phyloP scores from a whole-genome alignment of 106 monocot genomes.

The Apostasia ramifera region DNA sequence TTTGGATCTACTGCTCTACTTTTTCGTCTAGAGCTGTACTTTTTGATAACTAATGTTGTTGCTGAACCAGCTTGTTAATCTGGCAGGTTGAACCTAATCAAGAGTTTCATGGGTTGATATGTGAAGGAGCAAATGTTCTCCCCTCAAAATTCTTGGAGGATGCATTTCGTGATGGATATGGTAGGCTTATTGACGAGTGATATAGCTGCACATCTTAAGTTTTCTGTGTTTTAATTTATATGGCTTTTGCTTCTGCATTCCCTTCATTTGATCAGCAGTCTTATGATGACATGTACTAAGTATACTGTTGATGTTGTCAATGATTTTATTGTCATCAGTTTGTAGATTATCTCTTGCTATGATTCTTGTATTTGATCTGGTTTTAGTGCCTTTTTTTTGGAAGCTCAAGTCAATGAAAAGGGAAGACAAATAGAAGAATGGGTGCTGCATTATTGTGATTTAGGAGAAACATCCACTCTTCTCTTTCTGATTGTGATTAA shows the following conservation, averaged over 20 bases:
- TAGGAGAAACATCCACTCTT: neutral
- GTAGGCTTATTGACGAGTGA: slow-evolving; percentile 29
- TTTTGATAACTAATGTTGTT: neutral
- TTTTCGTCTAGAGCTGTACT: neutral
- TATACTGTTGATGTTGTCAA: neutral
- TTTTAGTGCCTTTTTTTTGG: neutral
- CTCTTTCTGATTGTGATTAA: neutral
- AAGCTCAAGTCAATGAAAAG: neutral
- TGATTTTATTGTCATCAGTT: neutral
- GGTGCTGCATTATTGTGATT: neutral
- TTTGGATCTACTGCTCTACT: no score
- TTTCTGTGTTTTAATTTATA: neutral
- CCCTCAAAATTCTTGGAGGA: slow-evolving; percentile 92
- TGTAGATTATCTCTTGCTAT: neutral
- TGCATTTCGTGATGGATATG: slow-evolving; percentile 88
- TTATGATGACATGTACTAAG: neutral
- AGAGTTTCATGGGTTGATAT: slow-evolving; percentile 87
- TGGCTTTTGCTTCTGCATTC: neutral
- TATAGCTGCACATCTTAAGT: neutral
- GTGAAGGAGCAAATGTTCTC: slow-evolving; percentile 92
- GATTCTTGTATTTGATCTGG: neutral
- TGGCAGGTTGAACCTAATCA: slow-evolving; percentile 97
- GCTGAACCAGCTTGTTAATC: neutral
- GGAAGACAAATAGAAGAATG: neutral
- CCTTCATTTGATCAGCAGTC: slow-evolving; percentile 1